A percentile compares a stretch with the other conserved stretches of the same genome.
Conservation (phyloP, 305 asterid genomes). For the Fraxinus albicans region DNA sequence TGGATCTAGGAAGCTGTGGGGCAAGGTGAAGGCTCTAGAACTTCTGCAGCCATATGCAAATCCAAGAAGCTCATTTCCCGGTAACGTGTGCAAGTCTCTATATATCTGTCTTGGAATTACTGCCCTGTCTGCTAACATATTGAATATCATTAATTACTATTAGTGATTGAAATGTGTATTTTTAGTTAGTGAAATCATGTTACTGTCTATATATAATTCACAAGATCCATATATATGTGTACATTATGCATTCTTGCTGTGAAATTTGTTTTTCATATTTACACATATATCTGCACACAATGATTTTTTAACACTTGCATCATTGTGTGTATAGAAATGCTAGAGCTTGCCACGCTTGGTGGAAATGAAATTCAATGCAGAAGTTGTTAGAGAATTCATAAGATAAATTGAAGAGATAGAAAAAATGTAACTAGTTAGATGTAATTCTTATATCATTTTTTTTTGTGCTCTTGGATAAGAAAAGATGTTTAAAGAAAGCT, state of each 20-base stretch:
- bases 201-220: not conserved
- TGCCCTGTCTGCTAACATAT: not conserved
- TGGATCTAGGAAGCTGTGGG: slow-evolving; percentile 78
- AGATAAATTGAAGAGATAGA: not conserved
- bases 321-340: not conserved
- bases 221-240: not conserved
- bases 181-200: not conserved
- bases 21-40: slow-evolving; percentile 66
- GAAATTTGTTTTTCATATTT: not conserved
- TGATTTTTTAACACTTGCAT: not conserved
- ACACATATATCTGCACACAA: not conserved
- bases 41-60: slow-evolving; percentile 68
- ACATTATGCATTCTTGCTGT: not conserved
- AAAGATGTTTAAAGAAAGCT: not conserved
- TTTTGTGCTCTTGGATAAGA: not conserved
- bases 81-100: slow-evolving; percentile 41
- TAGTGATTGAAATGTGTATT: not conserved
- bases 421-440: not conserved
- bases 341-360: not conserved
- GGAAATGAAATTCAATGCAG: not conserved
- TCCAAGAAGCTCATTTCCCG: slow-evolving; percentile 72
- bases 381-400: not conserved
- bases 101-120: not conserved
- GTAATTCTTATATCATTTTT: not conserved
- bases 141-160: not conserved